Conservation (phyloP, 371 early-diverging fungal genomes). For the Mucor circinelloides region DNA sequence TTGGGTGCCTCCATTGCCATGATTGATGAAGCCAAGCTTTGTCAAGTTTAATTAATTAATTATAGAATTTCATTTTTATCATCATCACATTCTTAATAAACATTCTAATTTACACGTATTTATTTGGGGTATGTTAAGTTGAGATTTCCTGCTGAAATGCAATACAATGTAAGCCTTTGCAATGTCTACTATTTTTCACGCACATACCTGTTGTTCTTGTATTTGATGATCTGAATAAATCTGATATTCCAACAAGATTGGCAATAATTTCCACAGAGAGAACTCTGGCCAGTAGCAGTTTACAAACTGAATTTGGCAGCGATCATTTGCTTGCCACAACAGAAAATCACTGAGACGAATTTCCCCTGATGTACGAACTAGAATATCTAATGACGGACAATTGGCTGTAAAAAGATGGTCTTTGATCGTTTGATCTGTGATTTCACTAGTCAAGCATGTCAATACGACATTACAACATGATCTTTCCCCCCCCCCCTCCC, state of each 20-base stretch:
- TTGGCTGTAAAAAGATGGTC: conserved; percentile 67
- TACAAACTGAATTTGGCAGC: conserved; percentile 84
- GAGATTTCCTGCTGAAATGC: not conserved
- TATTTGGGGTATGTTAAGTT: not conserved
- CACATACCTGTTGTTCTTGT: conserved; percentile 2
- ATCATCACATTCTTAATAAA: not conserved
- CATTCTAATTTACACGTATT: not conserved
- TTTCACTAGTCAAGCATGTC: conserved; percentile 48
- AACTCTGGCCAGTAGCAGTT: conserved; percentile 96
- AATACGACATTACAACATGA: not conserved
- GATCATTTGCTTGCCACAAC: conserved; percentile 87
- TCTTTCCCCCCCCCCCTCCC: too few species aligned
- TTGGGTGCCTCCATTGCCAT: conserved; percentile 85
- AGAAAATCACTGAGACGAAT: conserved; percentile 96
- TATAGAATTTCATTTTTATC: not conserved
- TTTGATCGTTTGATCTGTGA: conserved; percentile 67
- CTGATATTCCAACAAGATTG: conserved; percentile 85
- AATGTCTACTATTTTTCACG: too few species aligned
- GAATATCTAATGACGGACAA: conserved; percentile 88
- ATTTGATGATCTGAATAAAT: conserved; percentile 39
- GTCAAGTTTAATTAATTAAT: conserved; percentile 6
- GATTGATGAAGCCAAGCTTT: conserved; percentile 45
- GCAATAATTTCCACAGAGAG: conserved; percentile 82
- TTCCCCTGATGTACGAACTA: conserved; percentile 98
- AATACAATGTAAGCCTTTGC: not conserved